Evolutionary conservation across 805 yeast genomes (phyloP), one percentile per base, ranked within the genome.

Genomic region (Ogataea angusta): DNA sequence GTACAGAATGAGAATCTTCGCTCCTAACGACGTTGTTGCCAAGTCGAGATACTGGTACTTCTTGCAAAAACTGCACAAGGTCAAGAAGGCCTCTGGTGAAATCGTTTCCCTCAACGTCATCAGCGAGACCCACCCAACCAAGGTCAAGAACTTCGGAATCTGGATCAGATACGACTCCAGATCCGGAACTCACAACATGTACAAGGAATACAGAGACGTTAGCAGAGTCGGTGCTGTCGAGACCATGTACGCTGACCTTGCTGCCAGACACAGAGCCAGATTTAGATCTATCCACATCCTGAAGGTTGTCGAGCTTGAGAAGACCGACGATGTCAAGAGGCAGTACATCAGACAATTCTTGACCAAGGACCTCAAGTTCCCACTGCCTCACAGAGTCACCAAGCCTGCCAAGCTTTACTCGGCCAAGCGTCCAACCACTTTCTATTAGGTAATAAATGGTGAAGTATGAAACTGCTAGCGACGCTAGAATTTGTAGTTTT

Each of bases 1-100:
- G 78, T 93, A 84, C 95, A 88, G 99, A 75, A 93, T 93, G 98
- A 89, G 96, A 82, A 89, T 93, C 77, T 93, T 93, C 73, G 99
- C 99, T 70, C 90, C 96, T 66, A 93, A 93, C 80, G 85, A 80
- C 64, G 98, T 93, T 72, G 95, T 93, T 72, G 99, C 99, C 71
- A 93, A 93, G 84, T 93, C 99, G 67, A 91, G 99, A 80, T 93
- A 88, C 96, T 93, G 99, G 99, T 93, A 93, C 82, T 93, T 93
- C 82, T 85, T 93, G 78, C 95, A 91, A 77, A 90, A 89, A 76
- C 83, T 93, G 74, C 95, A 91, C 87, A 91, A 95, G 82, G 96
- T 93, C 70, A 93, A 93, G 93, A 89, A 87, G 82, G 93, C 99
- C 65, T 88, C 96, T 68, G 99, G 99, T 85, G 99, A 93, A 80